These are phyloP conservation scores for Aspergillus sclerotiicarbonarius DNA, from an alignment of 495 filamentous ascomycete species.

Conservation along the genomic window DNA sequence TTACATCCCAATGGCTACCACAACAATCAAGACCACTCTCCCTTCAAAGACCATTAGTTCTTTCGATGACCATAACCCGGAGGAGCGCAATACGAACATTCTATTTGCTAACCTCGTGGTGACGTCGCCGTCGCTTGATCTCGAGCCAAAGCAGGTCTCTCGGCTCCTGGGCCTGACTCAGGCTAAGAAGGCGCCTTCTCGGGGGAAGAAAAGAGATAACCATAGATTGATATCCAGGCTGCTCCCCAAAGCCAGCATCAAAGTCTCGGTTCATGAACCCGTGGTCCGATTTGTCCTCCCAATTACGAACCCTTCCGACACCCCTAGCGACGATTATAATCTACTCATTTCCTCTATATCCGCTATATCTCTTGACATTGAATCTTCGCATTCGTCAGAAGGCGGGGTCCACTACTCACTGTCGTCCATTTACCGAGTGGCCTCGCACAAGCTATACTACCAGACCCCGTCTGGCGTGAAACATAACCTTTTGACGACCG, in stretches of 20 bases:
- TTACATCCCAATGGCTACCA: slow-evolving; percentile 97
- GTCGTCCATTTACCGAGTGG: slow-evolving; percentile 73
- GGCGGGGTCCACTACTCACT: slow-evolving; percentile 85
- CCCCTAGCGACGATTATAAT: slow-evolving; percentile 69
- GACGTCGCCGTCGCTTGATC: slow-evolving; percentile 90
- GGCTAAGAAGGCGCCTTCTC: slow-evolving; percentile 50
- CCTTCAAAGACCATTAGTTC: slow-evolving; percentile 91
- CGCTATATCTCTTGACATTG: slow-evolving; percentile 84
- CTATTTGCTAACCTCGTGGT: slow-evolving; percentile 93
- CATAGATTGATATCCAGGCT: slow-evolving; percentile 84
- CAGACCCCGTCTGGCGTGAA: slow-evolving; percentile 78
- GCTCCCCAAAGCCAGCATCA: slow-evolving; percentile 90
- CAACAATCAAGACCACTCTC: slow-evolving; percentile 89
- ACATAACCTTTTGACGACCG: slow-evolving; percentile 81
- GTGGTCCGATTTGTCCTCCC: slow-evolving; percentile 87
- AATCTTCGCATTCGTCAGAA: slow-evolving; percentile 87
- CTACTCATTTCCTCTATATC: slow-evolving; percentile 92
- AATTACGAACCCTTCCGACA: slow-evolving; percentile 59
- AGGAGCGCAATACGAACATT: slow-evolving; percentile 92
- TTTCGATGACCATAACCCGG: slow-evolving; percentile 67
- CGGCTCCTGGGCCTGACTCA: slow-evolving; percentile 74
- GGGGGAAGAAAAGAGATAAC: slow-evolving; percentile 42
- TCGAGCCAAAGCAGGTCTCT: slow-evolving; percentile 92
- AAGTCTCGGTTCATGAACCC: slow-evolving; percentile 94
- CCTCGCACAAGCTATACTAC: slow-evolving; percentile 92